Base-by-base conservation (phyloP, 1,284 basidiomycete species). In the Ganoderma multipileum region DNA sequence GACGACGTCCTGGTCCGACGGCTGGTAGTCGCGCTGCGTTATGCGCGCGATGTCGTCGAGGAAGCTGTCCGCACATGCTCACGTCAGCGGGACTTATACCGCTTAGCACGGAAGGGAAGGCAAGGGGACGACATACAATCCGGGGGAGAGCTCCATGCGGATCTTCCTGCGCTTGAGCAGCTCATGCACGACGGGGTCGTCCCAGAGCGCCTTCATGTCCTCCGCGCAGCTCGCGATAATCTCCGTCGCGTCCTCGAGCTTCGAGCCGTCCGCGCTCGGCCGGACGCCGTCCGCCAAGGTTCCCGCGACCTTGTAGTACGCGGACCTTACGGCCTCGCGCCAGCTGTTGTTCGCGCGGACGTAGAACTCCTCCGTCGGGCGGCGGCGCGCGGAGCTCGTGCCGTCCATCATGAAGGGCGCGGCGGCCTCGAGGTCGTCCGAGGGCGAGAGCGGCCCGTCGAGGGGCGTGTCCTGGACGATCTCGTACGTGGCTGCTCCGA, bases 1-100 rank as follows among this genome's bases (percentile, higher is more conserved):
- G 58, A 93, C 84, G 52, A 93, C 86, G 75, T 93, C 91, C 63
- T 89, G 85, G 73, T 93, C 92, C 5, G 86, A 88, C 0, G 92
- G 91, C 70, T 87, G 83, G 75, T 92, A 93, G 65, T 80, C 80
- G 14, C 81, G 79, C 26, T 80, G 79, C 18, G 89, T 88, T 64
- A 93, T 89, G 54, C 91, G 88, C 11, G 87, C 86, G 14, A 88
- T 81, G 65, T 93, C 89, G 68, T 87, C 83, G 63, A 93, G 79
- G 78, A 92, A 83, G 74, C 82, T 83, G 68, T 42, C n/a, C 4
- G 39, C 2, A 41, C 9, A 16, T 66, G 16, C 14, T 33, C 33
- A 26, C 20, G 26, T 30, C 16, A 64, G 23, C 54, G 65, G 59
- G 38, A 2, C 47, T 11, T 5, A n/a, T n/a, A n/a, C 44, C 3